Percentiles rank a stretch among this genome's conserved stretches.
phyloP scores from a whole-genome alignment of 140 eudicot genomes.

The Cichorium intybus region DNA sequence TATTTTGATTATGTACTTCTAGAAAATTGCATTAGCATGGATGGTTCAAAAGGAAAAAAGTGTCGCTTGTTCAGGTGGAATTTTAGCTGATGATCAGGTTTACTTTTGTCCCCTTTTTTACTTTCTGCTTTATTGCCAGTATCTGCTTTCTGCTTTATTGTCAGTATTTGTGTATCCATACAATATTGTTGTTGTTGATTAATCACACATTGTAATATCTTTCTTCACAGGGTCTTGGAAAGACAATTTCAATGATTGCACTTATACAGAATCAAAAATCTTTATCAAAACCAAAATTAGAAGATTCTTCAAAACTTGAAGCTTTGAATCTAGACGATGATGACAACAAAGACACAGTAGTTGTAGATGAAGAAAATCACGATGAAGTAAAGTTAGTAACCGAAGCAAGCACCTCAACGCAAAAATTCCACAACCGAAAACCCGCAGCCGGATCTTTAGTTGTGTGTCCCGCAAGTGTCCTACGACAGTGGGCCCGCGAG shows the following conservation, averaged over 20 bases:
- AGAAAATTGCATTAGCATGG: slow-evolving; percentile 94
- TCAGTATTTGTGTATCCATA: no score
- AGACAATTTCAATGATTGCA: slow-evolving; percentile 84
- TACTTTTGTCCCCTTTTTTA: background rate
- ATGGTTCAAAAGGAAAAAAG: slow-evolving; percentile 75
- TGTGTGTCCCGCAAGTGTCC: slow-evolving; percentile 93
- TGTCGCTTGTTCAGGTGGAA: slow-evolving; percentile 70
- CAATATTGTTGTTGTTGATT: no score
- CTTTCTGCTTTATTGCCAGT: background rate
- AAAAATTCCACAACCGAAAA: slow-evolving; percentile 38
- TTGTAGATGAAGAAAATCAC: slow-evolving; percentile 33
- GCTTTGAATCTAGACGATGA: slow-evolving; percentile 79
- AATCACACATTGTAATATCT: no score
- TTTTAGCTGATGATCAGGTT: slow-evolving; percentile 95
- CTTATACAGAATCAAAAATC: slow-evolving; percentile 61
- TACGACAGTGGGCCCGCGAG: slow-evolving; percentile 91
- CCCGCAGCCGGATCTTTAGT: slow-evolving; percentile 83
- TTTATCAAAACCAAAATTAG: slow-evolving; percentile 41
- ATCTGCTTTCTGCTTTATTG: no score
- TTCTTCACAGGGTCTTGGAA: slow-evolving; percentile 78
- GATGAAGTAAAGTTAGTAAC: slow-evolving; percentile 37
- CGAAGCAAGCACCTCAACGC: slow-evolving; percentile 42
- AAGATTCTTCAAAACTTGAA: slow-evolving; percentile 37
- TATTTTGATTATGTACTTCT: slow-evolving; percentile 17
- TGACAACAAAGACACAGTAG: slow-evolving; percentile 28